A percentile compares a stretch with the other conserved stretches of the same genome.
Evolutionary conservation across 164 flowering plant species (phyloP).

Genomic region (Sextonia rubra): DNA sequence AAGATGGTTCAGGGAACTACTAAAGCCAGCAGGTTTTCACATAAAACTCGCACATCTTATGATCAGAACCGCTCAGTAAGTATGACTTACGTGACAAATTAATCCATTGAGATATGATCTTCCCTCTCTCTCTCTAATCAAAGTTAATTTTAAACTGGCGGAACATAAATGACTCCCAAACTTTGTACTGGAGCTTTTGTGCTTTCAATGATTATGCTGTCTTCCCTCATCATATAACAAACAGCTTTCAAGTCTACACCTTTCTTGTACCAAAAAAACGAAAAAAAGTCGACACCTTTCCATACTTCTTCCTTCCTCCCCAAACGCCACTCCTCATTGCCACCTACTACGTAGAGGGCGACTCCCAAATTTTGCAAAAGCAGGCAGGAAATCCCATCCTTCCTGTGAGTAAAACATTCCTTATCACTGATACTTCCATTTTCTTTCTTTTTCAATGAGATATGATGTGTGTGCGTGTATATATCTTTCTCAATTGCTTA

Average conservation of each 20-base stretch:
- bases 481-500: background rate
- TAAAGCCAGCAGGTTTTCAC: no score
- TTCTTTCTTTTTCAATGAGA: background rate
- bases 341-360: background rate
- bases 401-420: slow-evolving; percentile 6
- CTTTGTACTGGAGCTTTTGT: background rate
- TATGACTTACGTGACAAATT: no score
- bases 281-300: no score
- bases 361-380: background rate
- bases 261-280: no score
- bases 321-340: background rate
- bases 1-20: no score
- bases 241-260: no score
- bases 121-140: background rate
- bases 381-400: background rate
- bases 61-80: no score
- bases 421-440: background rate
- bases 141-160: background rate
- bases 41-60: no score
- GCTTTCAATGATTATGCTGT: background rate
- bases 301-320: background rate
- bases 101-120: background rate
- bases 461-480: no score
- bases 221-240: background rate
- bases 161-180: background rate